Evolutionary conservation across 345 rosid genomes (phyloP), one percentile per base, ranked within the genome.

Genomic region (Pistacia integerrima): DNA sequence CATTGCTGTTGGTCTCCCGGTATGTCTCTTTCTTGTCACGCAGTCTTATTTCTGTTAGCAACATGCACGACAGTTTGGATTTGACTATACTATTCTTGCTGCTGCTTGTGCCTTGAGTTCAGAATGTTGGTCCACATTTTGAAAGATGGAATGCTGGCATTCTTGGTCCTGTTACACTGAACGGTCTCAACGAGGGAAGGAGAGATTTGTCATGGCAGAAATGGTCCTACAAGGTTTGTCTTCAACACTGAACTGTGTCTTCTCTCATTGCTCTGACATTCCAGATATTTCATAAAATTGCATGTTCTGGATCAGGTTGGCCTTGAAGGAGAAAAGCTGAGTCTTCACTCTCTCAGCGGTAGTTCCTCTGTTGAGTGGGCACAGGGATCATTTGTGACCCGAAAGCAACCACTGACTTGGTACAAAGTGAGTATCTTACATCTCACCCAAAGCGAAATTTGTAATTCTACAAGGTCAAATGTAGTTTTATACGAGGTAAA

Each of bases 81-180:
- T 76, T 69, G 33, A 74, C 48, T 17, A 12, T 54, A 52, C 48
- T 13, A 12, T 54, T 57, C 44, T 18, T 77, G 63, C 64, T 86
- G 76, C 30, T 55, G 49, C 67, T 63, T 82, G 75, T 76, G 61
- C 46, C 76, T 18, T 76, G 56, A 41, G 63, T 64, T 77, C 87
- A 97, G 99, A 97, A 97, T 78, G 96, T 97, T 38, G 99, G 99
- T 77, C 97, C 97, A 48, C 99, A 94, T 84, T 97, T 88, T 71
- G 99, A 97, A 91, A 92, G 90, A 76, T 97, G 98, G 98, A 97
- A 97, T 81, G 85, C 99, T 64, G 99, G 99, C 70, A 73, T 94
- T 75, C 94, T 97, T 52, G 99, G 99, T 38, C 99, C 99, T 4
- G 96, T 97, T 66, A 80, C 88, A 48, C 57, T 97, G 75, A 87